Conservation (phyloP, 2,329 filamentous ascomycete species). For the Grosmannia penicillata region DNA sequence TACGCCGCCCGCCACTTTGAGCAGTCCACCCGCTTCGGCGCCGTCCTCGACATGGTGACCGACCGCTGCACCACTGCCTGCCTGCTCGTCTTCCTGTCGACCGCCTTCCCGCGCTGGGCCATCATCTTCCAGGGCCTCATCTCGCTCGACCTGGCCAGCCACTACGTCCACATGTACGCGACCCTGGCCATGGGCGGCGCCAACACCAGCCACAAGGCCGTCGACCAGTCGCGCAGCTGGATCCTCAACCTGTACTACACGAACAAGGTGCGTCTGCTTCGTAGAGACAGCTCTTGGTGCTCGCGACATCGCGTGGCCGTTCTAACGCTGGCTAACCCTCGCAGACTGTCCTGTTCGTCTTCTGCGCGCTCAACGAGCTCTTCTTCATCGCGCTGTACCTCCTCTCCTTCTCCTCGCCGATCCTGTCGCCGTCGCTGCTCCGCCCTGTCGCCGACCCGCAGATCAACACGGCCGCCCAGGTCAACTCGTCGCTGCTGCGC, state of each 20-base stretch:
- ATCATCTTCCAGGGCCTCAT: conserved; percentile 92
- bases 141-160: conserved; percentile 81
- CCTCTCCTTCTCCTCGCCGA: conserved; percentile 86
- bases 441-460: conserved; percentile 37
- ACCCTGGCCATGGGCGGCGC: conserved; percentile 76
- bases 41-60: conserved; percentile 97
- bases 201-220: conserved; percentile 78
- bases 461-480: conserved; percentile 48
- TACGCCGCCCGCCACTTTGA: conserved; percentile 79
- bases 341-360: conserved; percentile 71
- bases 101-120: conserved; percentile 86
- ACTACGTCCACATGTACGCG: conserved; percentile 99
- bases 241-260: conserved; percentile 93
- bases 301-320: too few relatives aligned
- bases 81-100: conserved; percentile 84
- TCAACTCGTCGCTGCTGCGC: conserved; percentile 53
- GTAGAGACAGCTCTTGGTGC: too few relatives aligned
- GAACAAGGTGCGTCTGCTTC: conserved; percentile 80
- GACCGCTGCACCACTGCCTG: conserved; percentile 95
- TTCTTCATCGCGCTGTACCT: conserved; percentile 99
- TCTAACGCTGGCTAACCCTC: neutral
- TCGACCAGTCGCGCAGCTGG: conserved; percentile 77
- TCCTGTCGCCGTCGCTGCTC: conserved; percentile 72
- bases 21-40: conserved; percentile 90
- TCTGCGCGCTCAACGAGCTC: conserved; percentile 81